phyloP scores from a whole-genome alignment of 2,329 filamentous ascomycete species.

The Aspergillus uvarum region DNA sequence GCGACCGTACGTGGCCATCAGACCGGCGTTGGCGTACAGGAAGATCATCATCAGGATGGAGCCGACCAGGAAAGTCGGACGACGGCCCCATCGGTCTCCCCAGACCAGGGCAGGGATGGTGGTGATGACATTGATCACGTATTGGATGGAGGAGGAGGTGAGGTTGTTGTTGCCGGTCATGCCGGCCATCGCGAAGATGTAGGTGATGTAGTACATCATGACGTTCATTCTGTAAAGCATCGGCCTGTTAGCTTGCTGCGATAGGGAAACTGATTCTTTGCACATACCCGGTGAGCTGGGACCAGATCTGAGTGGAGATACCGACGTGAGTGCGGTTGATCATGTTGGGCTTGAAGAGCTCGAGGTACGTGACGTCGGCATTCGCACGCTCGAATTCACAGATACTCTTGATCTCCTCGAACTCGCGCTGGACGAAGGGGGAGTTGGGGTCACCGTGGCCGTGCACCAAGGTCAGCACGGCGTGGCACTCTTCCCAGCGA shows the following conservation, averaged over 20 bases:
- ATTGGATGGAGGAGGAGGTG: conserved; percentile 68
- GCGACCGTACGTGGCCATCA: conserved; percentile 41
- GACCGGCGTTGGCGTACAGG: conserved; percentile 45
- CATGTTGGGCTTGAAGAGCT: conserved; percentile 71
- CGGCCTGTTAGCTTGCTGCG: neutral
- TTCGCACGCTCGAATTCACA: conserved; percentile 72
- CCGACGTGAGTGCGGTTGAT: conserved; percentile 71
- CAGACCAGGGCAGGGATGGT: conserved; percentile 74
- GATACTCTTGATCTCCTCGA: conserved; percentile 71
- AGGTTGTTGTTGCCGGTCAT: conserved; percentile 59
- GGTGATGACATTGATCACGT: conserved; percentile 77
- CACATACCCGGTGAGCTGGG: conserved; percentile 62
- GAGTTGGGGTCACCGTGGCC: conserved; percentile 64
- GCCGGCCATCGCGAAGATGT: conserved; percentile 70
- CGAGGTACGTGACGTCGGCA: conserved; percentile 66
- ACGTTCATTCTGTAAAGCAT: conserved; percentile 58
- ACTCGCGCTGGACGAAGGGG: conserved; percentile 66
- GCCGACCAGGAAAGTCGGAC: conserved; percentile 63
- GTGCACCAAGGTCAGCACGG: conserved; percentile 58
- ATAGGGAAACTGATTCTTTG: neutral
- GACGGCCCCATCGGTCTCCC: conserved; percentile 74
- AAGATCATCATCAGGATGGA: conserved; percentile 60
- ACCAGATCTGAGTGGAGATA: conserved; percentile 73
- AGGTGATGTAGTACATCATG: conserved; percentile 69
- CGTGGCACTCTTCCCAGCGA: conserved; percentile 55